phyloP scores from a whole-genome alignment of 2,329 filamentous ascomycete genomes.

The Aspergillus novofumigatus region DNA sequence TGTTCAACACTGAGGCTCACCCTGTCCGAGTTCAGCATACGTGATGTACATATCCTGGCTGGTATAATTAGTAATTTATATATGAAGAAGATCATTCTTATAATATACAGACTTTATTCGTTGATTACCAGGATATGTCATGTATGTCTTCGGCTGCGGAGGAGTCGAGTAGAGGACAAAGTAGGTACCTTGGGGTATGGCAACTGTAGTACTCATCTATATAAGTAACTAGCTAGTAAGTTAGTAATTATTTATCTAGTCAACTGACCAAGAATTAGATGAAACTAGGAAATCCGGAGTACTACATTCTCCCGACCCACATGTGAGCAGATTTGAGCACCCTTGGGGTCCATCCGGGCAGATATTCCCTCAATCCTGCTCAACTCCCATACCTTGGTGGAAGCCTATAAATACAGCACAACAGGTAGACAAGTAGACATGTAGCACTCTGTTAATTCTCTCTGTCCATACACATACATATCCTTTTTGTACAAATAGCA shows the following conservation, averaged over 20 bases:
- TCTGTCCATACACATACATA: too few relatives aligned
- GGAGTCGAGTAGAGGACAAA: too few relatives aligned
- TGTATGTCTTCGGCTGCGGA: too few relatives aligned
- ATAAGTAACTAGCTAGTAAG: too few relatives aligned
- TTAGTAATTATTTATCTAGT: too few relatives aligned
- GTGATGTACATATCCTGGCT: constrained; percentile 7
- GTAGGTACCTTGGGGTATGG: too few relatives aligned
- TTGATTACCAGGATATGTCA: too few relatives aligned
- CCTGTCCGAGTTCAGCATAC: constrained; percentile 34
- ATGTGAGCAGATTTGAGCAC: constrained; percentile 24
- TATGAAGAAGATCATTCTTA: background rate
- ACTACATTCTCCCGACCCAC: background rate
- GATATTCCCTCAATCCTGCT: background rate
- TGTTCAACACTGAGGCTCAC: constrained; percentile 65
- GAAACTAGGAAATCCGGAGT: too few relatives aligned
- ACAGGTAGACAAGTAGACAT: background rate
- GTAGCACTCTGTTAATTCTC: too few relatives aligned
- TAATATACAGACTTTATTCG: background rate
- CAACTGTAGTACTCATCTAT: too few relatives aligned
- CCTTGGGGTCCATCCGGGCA: constrained; percentile 8
- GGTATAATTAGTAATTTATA: background rate
- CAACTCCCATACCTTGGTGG: background rate
- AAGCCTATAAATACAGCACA: background rate
- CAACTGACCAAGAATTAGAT: too few relatives aligned
- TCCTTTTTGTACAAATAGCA: background rate